A percentile compares a stretch with the other conserved stretches of the same genome.
Conservation (phyloP, 2,329 filamentous ascomycete species). For the Fusarium papillatum region DNA sequence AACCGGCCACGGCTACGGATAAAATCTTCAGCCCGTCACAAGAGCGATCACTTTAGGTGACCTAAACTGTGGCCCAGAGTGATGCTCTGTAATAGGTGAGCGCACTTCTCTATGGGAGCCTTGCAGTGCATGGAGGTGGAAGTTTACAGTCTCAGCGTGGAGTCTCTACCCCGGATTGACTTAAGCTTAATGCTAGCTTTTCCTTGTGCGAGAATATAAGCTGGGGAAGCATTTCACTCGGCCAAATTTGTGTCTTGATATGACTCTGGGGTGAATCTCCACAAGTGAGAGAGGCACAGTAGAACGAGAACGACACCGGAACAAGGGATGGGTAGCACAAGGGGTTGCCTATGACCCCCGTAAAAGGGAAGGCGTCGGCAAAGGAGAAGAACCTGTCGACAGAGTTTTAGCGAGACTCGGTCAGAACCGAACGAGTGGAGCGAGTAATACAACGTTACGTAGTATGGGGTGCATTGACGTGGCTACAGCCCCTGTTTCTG, state of each 20-base stretch:
- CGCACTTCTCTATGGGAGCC: too few species aligned
- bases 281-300: not conserved
- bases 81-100: too few species aligned
- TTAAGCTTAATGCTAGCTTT: not conserved
- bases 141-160: not conserved
- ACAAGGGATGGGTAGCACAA: not conserved
- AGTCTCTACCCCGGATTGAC: not conserved
- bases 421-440: not conserved
- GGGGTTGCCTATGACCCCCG: not conserved
- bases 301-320: not conserved
- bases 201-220: not conserved
- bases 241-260: not conserved
- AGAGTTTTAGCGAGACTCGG: not conserved
- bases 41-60: too few species aligned
- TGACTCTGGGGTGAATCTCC: not conserved
- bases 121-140: too few species aligned
- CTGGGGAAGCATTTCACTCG: not conserved
- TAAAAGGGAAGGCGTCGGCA: not conserved
- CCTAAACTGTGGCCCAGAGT: too few species aligned
- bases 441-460: not conserved
- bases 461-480: not conserved
- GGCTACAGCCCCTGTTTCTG: not conserved
- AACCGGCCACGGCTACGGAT: too few species aligned
- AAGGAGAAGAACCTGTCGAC: not conserved
- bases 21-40: too few species aligned